Evolutionary conservation across 2,329 filamentous ascomycete species (phyloP), one percentile per base, ranked within the genome.

Genomic region (Penicillium palitans): DNA sequence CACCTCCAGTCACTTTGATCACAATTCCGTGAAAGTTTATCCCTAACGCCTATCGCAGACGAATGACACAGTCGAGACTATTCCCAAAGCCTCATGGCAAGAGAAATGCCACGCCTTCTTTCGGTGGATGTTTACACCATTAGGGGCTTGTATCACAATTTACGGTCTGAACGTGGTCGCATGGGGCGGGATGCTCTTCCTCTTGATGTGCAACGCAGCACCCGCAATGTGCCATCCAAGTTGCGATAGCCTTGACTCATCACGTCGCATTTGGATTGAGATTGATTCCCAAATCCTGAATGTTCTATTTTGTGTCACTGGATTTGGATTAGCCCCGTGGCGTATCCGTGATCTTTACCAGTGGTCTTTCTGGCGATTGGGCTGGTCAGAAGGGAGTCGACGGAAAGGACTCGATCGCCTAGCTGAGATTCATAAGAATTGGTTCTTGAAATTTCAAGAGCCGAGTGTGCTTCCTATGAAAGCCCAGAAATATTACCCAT

Each of bases 161-260:
- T 96, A 96, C 74, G 86, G 88, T 13, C 82, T 95, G 57, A 93
- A 93, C 63, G 84, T 96, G 21, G 85, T 96, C 10, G 92, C 90
- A 0, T 96, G 91, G 91, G 91, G 91, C 52, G 91, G 89, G 58
- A 96, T 96, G 91, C 81, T 96, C 35, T 96, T 96, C 76, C 79
- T 96, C 19, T 80, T 96, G 2, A 84, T 96, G 27, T 89, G 87
- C 78, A 90, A 91, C 68, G 90, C 82, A 25, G 90, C 78, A 72
- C 78, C 71, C 1, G 75, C 74, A 44, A 79, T 79, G 77, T 78
- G 77, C 74, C 78, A 81, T 65, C 87, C 83, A 0, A 79, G 79
- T 37, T 93, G 90, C 77, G 82, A 90, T 70, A 81, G 90, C 64
- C 87, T 91, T 70, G 79, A 91, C 68, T 91, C 89, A 0, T 86